These are phyloP conservation scores for Cercospora sojina DNA, from an alignment of 2,329 filamentous ascomycete species.

Conservation along the genomic window DNA sequence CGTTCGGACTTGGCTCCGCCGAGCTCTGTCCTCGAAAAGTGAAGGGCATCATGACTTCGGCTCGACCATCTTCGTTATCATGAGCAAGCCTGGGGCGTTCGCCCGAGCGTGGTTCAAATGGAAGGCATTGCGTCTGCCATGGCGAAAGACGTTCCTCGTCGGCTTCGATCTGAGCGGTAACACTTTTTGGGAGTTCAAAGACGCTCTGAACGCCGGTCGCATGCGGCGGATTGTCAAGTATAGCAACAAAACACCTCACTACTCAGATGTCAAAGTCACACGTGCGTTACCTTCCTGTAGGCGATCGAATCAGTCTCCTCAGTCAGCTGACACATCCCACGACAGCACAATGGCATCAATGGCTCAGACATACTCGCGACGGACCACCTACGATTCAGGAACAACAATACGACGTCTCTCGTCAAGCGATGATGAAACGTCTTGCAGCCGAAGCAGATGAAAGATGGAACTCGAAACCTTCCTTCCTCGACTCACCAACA, in stretches of 20 bases:
- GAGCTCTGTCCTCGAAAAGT: constrained; percentile 2
- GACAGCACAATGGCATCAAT: constrained; percentile 66
- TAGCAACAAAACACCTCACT: constrained; percentile 50
- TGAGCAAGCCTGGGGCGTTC: constrained; percentile 39
- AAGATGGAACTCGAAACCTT: constrained; percentile 60
- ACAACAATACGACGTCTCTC: constrained; percentile 57
- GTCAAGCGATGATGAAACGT: constrained; percentile 59
- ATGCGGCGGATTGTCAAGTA: constrained; percentile 61
- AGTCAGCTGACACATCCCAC: neutral
- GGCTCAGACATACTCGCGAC: constrained; percentile 61
- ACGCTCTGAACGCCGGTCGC: constrained; percentile 54
- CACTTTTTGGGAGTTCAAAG: constrained; percentile 67
- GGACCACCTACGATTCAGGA: constrained; percentile 58
- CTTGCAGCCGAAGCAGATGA: constrained; percentile 61
- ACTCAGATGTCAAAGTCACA: constrained; percentile 59
- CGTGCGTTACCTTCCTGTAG: constrained; percentile 42
- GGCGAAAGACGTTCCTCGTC: constrained; percentile 60
- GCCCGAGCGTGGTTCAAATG: constrained; percentile 59
- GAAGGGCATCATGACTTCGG: constrained; percentile 8
- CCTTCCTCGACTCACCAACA: constrained; percentile 57
- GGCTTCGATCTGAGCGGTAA: constrained; percentile 63
- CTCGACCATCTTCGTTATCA: neutral
- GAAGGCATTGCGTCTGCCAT: constrained; percentile 62
- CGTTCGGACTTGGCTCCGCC: neutral
- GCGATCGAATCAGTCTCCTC: neutral